phyloP scores from a whole-genome alignment of 306 rosid genomes.

The Lathyrus sativus region DNA sequence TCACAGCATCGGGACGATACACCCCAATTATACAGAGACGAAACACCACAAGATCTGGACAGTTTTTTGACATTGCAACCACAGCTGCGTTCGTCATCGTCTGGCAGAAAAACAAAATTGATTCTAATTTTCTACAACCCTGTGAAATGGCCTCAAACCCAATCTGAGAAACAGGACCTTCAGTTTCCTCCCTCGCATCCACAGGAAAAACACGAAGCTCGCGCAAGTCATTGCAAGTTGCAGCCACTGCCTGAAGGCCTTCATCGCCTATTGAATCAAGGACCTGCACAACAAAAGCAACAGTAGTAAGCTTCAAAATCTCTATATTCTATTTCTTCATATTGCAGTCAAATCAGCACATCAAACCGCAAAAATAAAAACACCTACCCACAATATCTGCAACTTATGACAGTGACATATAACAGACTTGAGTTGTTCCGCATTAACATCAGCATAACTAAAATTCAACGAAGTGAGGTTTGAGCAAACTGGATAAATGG shows the following conservation, averaged over 20 bases:
- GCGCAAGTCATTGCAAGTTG: slow-evolving; percentile 73
- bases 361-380: background rate
- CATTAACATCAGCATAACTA: slow-evolving; percentile 69
- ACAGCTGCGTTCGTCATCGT: slow-evolving; percentile 90
- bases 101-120: slow-evolving; percentile 77
- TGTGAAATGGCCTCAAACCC: slow-evolving; percentile 82
- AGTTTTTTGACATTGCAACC: slow-evolving; percentile 79
- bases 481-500: slow-evolving; percentile 63
- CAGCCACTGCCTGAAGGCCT: slow-evolving; percentile 86
- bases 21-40: slow-evolving; percentile 88
- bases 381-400: slow-evolving; percentile 75
- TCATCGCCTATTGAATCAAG: slow-evolving; percentile 86
- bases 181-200: slow-evolving; percentile 54
- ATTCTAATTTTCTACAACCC: slow-evolving; percentile 78
- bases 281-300: slow-evolving; percentile 51
- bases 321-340: background rate
- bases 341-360: background rate
- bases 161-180: slow-evolving; percentile 82
- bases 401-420: slow-evolving; percentile 71
- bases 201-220: slow-evolving; percentile 87
- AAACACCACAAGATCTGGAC: slow-evolving; percentile 82
- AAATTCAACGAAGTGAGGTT: slow-evolving; percentile 75
- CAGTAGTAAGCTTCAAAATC: slow-evolving; percentile 34
- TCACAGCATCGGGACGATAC: slow-evolving; percentile 63
- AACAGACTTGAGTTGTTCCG: slow-evolving; percentile 62